Evolutionary conservation across 1,284 basidiomycete species (phyloP).

Genomic region (Inonotus hispidus): DNA sequence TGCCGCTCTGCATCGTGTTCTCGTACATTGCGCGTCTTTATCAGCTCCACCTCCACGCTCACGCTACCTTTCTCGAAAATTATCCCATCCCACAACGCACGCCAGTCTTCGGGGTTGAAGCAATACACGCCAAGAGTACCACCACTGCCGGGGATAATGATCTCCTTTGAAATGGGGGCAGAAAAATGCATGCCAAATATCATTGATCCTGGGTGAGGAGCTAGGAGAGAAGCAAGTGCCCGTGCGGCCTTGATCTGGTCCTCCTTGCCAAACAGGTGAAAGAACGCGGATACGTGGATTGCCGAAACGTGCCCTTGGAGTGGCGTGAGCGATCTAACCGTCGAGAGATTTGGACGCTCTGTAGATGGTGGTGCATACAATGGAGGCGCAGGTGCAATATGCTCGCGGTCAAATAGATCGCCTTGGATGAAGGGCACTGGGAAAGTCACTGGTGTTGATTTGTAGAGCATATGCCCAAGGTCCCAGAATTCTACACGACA

Average conservation of each 20-base stretch:
- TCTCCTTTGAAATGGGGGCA: conserved; percentile 24
- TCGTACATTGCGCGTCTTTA: background rate
- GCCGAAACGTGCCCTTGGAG: conserved; percentile 29
- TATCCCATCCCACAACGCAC: conserved; percentile 37
- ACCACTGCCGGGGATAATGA: conserved; percentile 6
- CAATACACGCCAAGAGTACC: conserved; percentile 23
- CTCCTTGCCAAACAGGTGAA: conserved; percentile 35
- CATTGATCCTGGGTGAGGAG: conserved; percentile 32
- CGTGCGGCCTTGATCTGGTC: conserved; percentile 29
- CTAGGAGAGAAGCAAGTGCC: conserved; percentile 30
- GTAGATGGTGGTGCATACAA: conserved; percentile 12
- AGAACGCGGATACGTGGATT: conserved; percentile 30
- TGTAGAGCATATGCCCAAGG: conserved; percentile 32
- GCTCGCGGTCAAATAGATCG: conserved; percentile 27
- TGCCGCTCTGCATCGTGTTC: no score
- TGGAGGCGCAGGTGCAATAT: conserved; percentile 24
- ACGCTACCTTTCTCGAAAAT: conserved; percentile 36
- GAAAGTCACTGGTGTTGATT: conserved; percentile 26
- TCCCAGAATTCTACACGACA: conserved; percentile 28
- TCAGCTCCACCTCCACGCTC: conserved; percentile 27
- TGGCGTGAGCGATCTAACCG: conserved; percentile 30
- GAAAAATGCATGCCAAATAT: conserved; percentile 33
- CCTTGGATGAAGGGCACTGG: conserved; percentile 31
- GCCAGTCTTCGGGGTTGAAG: conserved; percentile 36
- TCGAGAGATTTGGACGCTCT: conserved; percentile 21